A percentile compares a stretch with the other conserved stretches of the same genome.
phyloP scores from a whole-genome alignment of 2,329 filamentous ascomycete species.

The Aspergillus ochraceoroseus region DNA sequence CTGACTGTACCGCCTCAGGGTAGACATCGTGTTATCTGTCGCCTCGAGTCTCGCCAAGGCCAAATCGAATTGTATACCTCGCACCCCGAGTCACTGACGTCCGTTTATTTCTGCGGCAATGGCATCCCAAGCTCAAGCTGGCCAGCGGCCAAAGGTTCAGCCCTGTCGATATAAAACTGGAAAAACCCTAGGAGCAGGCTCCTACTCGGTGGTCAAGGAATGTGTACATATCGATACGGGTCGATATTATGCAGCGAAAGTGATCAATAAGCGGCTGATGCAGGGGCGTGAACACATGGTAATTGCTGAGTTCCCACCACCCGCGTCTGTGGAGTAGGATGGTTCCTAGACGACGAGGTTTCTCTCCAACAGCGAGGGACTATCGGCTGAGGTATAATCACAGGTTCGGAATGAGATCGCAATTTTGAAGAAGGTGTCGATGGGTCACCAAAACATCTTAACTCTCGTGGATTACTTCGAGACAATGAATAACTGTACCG shows the following conservation, averaged over 20 bases:
- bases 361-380: slow-evolving; percentile 12
- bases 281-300: slow-evolving; percentile 98
- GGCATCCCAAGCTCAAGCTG: slow-evolving; percentile 30
- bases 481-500: slow-evolving; percentile 89
- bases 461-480: slow-evolving; percentile 99
- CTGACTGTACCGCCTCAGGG: neutral
- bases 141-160: slow-evolving; percentile 64
- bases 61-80: too few relatives aligned
- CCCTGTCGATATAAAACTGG: slow-evolving; percentile 98
- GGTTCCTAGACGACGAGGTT: slow-evolving; percentile 1
- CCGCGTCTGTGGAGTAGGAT: neutral
- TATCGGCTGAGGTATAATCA: slow-evolving; percentile 10
- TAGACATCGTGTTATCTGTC: neutral
- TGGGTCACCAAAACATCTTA: slow-evolving; percentile 97
- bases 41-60: too few relatives aligned
- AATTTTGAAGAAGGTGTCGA: slow-evolving; percentile 94
- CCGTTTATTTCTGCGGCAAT: slow-evolving; percentile 18
- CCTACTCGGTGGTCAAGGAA: slow-evolving; percentile 97
- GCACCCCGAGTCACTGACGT: neutral
- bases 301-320: slow-evolving; percentile 13
- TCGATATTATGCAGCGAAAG: slow-evolving; percentile 96
- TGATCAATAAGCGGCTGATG: slow-evolving; percentile 99
- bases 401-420: slow-evolving; percentile 97
- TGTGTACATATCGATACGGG: slow-evolving; percentile 98
- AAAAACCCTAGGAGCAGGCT: slow-evolving; percentile 93